A percentile compares a stretch with the other conserved stretches of the same genome.
phyloP scores from a whole-genome alignment of 2,329 filamentous ascomycete species.

The Aspergillus caelatus region DNA sequence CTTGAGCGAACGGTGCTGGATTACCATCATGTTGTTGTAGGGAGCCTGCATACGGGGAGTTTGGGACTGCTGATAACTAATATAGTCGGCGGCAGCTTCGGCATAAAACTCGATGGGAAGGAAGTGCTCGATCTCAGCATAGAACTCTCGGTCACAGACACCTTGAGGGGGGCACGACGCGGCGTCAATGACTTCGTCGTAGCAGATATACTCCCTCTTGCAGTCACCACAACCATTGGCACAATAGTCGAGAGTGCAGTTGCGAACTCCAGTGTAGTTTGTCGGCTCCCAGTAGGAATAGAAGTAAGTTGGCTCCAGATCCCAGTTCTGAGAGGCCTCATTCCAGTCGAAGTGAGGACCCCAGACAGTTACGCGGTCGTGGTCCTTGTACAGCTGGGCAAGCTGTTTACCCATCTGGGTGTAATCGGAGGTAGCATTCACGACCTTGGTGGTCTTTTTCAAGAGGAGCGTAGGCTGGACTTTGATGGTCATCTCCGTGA shows the following conservation, averaged over 20 bases:
- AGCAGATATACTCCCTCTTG: constrained; percentile 23
- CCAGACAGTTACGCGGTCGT: constrained; percentile 22
- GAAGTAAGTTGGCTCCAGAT: constrained; percentile 13
- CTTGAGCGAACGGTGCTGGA: constrained; percentile 18
- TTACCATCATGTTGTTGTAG: constrained; percentile 19
- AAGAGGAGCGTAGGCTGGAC: constrained; percentile 13
- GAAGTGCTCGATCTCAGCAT: constrained; percentile 25
- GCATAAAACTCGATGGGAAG: constrained; percentile 20
- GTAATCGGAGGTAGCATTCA: constrained; percentile 18
- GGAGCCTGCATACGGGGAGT: constrained; percentile 15
- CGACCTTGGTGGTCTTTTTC: constrained; percentile 1
- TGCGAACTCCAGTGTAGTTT: constrained; percentile 19
- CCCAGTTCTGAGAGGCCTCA: constrained; percentile 11
- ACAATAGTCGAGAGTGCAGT: constrained; percentile 25
- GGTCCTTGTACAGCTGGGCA: constrained; percentile 13
- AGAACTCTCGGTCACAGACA: constrained; percentile 21
- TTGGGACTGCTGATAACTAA: constrained; percentile 13
- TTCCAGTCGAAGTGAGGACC: constrained; percentile 24
- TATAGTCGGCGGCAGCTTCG: constrained; percentile 19
- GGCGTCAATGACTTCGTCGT: constrained; percentile 21
- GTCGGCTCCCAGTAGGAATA: constrained; percentile 21
- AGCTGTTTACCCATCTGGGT: constrained; percentile 14
- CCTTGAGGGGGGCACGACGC: constrained; percentile 18
- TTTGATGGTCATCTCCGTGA: constrained; percentile 22
- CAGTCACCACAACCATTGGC: constrained; percentile 25